Base-by-base conservation (phyloP, 306 rosid species). In the Castanospermum australe region DNA sequence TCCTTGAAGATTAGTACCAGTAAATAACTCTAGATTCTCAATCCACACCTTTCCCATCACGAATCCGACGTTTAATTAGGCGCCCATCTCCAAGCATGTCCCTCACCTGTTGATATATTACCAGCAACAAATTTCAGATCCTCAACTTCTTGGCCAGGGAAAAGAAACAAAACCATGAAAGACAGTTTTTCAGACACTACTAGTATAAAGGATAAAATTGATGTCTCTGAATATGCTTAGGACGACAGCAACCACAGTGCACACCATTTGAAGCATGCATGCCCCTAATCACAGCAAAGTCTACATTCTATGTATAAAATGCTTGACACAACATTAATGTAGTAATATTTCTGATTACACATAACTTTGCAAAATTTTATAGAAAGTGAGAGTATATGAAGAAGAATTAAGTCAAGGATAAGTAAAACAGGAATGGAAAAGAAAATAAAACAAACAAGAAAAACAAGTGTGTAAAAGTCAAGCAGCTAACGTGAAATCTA, bases 11-110 rank as follows among this genome's bases (percentile, higher is more conserved):
- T 38, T n/a, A 67, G 57, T 52, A 48, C 20, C 30, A 52, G 11
- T 55, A 67, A 62, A 30, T 54, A 52, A 85, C 30, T 68, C 33
- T 61, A 47, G 22, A 60, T 47, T 79, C 75, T 47, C 51, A 78
- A 75, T 47, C 61, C 84, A 15, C 79, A 96, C 99, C 98, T 91
- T 89, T 86, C 71, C 99, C 98, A 85, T 96, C 99, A 75, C 30
- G 88, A 78, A 96, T 88, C 15, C 96, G 89, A 21, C 99, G 91
- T 88, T 96, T 96, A 73, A 96, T 89, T 47, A 89, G 91, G 79
- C 98, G 92, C 15, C 99, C 98, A 80, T 96, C 99, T 77, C 99
- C 99, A 84, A 96, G 96, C 97, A 93, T 89, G 82, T 96, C 99
- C 71, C 99, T 86, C 62, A 96, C 97, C 99, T 96, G 84, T 76